Conservation (phyloP, 805 yeast genomes). For the Schizosaccharomyces cryophilus region DNA sequence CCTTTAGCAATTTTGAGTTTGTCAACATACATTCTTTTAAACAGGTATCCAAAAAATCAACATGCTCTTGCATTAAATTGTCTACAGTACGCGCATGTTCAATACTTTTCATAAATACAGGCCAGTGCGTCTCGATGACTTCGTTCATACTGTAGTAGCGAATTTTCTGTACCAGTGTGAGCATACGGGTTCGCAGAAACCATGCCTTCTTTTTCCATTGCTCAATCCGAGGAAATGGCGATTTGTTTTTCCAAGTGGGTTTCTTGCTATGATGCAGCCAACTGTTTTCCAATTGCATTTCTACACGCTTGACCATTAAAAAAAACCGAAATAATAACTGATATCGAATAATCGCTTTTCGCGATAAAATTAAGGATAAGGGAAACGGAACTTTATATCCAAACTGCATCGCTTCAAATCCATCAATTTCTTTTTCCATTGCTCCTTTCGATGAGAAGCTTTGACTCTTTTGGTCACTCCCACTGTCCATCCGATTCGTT, state of each 20-base stretch:
- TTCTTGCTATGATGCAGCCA: conserved; percentile 50
- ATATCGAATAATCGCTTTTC: conserved; percentile 48
- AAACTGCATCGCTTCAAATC: conserved; percentile 16
- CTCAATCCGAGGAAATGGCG: conserved; percentile 12
- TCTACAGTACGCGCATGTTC: conserved; percentile 18
- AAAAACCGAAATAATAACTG: conserved; percentile 58
- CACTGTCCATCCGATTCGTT: background rate
- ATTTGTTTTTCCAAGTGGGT: conserved; percentile 38
- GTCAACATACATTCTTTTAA: conserved; percentile 45
- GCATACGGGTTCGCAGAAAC: conserved; percentile 23
- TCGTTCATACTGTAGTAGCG: conserved; percentile 31
- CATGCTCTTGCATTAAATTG: conserved; percentile 22
- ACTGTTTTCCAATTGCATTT: conserved; percentile 32
- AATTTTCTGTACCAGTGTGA: conserved; percentile 29
- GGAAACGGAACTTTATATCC: conserved; percentile 53
- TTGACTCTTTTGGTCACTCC: background rate
- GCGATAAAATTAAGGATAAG: conserved; percentile 44
- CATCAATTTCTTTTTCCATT: conserved; percentile 9
- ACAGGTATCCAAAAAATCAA: conserved; percentile 34
- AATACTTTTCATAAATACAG: conserved; percentile 15
- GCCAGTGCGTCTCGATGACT: conserved; percentile 34
- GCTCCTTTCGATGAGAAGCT: background rate
- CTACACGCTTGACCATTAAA: conserved; percentile 35
- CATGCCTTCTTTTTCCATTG: conserved; percentile 11
- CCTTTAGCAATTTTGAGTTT: conserved; percentile 26